Conservation (phyloP, 108 stramenopile species). For the Stephanodiscus triporus region DNA sequence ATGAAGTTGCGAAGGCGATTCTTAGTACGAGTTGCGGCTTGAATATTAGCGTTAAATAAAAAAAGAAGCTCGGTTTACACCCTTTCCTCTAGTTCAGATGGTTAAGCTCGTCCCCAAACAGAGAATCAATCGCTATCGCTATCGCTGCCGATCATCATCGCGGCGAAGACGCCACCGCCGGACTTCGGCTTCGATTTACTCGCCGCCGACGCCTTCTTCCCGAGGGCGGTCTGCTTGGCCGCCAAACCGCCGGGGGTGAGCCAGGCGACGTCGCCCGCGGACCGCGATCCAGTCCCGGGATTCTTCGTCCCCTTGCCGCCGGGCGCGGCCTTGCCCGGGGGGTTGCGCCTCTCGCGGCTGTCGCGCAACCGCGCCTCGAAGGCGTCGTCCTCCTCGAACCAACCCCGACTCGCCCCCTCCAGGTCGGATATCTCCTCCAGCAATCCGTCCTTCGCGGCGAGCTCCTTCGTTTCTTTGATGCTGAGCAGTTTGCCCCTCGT, state of each 20-base stretch:
- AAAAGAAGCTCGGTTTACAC: too few relatives aligned
- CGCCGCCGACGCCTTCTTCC: conserved; percentile 32
- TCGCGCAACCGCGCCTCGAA: conserved; percentile 55
- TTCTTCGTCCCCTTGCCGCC: conserved; percentile 3
- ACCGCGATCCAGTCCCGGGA: conserved; percentile 40
- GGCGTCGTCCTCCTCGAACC: conserved; percentile 79
- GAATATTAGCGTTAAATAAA: too few relatives aligned
- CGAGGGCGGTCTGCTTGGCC: conserved; percentile 23
- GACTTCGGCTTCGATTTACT: conserved; percentile 28
- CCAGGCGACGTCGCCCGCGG: conserved; percentile 33
- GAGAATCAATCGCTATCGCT: conserved; percentile 68
- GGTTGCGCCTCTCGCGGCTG: conserved; percentile 32
- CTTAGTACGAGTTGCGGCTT: too few relatives aligned
- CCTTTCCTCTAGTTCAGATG: too few relatives aligned
- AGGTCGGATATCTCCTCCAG: conserved; percentile 65
- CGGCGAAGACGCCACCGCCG: conserved; percentile 64
- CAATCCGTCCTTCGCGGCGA: conserved; percentile 78
- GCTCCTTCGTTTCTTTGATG: conserved; percentile 71
- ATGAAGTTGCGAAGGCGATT: too few relatives aligned
- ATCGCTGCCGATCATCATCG: conserved; percentile 81
- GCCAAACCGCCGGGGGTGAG: conserved; percentile 44
- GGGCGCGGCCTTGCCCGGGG: conserved; percentile 6
- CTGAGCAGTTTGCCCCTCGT: conserved; percentile 71
- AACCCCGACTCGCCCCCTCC: conserved; percentile 70
- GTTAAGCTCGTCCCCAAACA: too few relatives aligned